These are phyloP conservation scores for Fallopia convolvulus DNA, from an alignment of 148 eudicot genomes.

Conservation along the genomic window DNA sequence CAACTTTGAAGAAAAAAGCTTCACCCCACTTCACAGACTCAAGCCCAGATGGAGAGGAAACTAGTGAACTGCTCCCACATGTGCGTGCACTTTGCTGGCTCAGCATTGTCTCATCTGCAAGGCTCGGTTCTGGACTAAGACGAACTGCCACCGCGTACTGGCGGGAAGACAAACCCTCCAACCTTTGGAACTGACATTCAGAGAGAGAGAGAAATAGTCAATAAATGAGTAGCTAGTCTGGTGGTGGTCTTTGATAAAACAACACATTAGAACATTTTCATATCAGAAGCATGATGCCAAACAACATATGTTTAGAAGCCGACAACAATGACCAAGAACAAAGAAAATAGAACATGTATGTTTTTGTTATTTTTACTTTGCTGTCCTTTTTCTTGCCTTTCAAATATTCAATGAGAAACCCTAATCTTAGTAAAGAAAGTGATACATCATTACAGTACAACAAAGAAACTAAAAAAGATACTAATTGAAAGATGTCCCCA, in stretches of 20 bases:
- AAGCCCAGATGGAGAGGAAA: constrained; percentile 34
- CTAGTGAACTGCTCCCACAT: constrained; percentile 49
- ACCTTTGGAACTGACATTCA: constrained; percentile 46
- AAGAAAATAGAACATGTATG: not conserved
- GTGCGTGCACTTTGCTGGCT: constrained; percentile 87
- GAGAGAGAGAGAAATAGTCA: not conserved
- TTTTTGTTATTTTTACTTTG: not conserved
- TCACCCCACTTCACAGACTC: constrained; percentile 79
- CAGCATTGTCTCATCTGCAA: constrained; percentile 26
- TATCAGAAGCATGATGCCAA: not conserved
- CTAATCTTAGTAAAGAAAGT: not conserved
- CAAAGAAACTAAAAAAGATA: not conserved
- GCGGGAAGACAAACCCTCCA: constrained; percentile 56
- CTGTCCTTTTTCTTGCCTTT: not conserved
- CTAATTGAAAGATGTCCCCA: not conserved
- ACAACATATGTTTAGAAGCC: not conserved
- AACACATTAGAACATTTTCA: not conserved
- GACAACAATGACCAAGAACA: not conserved
- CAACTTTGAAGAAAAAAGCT: constrained; percentile 82
- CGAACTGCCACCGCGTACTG: constrained; percentile 66
- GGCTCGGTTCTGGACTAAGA: constrained; percentile 37
- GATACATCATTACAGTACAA: not conserved
- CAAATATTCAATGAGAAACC: not conserved
- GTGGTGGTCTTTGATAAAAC: not conserved
- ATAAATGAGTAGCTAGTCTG: not conserved